phyloP scores from a whole-genome alignment of 257 asterid genomes.

The Nyctanthes arbortristis region DNA sequence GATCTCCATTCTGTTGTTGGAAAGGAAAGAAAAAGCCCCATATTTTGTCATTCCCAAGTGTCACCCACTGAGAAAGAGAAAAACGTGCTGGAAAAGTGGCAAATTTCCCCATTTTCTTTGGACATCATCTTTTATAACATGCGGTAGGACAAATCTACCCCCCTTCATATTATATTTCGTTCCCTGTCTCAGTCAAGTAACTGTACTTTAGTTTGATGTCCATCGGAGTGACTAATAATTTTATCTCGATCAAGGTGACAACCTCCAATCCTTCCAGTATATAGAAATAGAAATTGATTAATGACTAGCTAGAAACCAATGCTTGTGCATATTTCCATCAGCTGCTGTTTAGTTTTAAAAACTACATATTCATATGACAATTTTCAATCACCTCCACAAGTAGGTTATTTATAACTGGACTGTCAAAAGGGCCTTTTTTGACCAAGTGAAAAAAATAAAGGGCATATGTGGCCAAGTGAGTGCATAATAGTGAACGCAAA shows the following conservation, averaged over 20 bases:
- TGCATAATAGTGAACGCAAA: conserved; percentile 19
- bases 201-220: background rate
- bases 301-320: no score
- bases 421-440: background rate
- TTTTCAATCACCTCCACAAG: conserved; percentile 15
- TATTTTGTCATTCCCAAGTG: conserved; percentile 20
- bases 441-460: conserved; percentile 25
- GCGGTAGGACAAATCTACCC: conserved; percentile 26
- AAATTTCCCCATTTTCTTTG: conserved; percentile 14
- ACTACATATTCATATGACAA: background rate
- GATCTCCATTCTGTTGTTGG: conserved; percentile 26
- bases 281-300: no score
- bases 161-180: background rate
- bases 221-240: background rate
- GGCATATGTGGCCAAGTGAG: conserved; percentile 29
- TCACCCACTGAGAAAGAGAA: conserved; percentile 23
- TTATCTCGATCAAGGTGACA: no score
- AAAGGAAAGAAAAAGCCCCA: conserved; percentile 22
- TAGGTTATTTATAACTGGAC: no score
- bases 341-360: background rate
- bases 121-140: background rate
- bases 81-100: conserved; percentile 15
- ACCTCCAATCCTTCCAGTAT: no score
- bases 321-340: no score
- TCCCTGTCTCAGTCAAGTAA: background rate